Evolutionary conservation across 169 alveolate genomes (phyloP).

Genomic region (Plasmodium ovale): DNA sequence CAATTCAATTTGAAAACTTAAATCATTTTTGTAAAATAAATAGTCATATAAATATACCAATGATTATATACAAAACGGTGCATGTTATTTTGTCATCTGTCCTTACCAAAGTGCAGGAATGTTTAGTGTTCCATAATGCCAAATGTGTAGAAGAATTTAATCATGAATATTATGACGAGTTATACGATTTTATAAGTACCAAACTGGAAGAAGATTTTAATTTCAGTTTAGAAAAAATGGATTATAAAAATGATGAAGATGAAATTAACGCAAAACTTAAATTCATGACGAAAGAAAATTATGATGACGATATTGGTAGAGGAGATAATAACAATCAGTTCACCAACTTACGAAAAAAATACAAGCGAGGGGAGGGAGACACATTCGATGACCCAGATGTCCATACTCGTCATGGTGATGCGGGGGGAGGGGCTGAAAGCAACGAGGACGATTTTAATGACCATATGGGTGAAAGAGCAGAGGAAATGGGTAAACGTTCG

Average conservation of each 20-base stretch:
- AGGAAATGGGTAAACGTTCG: constrained; percentile 49
- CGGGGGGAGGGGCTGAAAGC: background rate
- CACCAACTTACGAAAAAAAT: too few relatives aligned
- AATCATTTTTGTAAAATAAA: constrained; percentile 82
- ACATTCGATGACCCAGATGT: background rate
- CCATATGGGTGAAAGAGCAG: background rate
- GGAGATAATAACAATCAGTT: background rate
- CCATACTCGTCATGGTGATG: background rate
- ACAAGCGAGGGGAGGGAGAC: background rate
- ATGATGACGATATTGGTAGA: background rate
- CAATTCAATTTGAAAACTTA: constrained; percentile 89
- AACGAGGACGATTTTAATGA: background rate
- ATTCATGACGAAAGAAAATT: background rate
- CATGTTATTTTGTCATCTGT: constrained; percentile 71
- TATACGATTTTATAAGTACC: constrained; percentile 23
- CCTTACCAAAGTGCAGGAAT: constrained; percentile 4
- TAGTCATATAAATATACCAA: constrained; percentile 26
- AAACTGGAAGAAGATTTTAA: constrained; percentile 44
- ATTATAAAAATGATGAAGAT: constrained; percentile 61
- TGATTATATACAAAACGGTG: constrained; percentile 63
- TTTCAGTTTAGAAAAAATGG: constrained; percentile 9
- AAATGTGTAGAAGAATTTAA: constrained; percentile 76
- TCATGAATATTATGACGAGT: constrained; percentile 67
- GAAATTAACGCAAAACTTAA: constrained; percentile 54
- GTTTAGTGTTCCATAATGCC: constrained; percentile 61